Conservation (phyloP, 2,329 filamentous ascomycete species). For the Onygenales sp. region DNA sequence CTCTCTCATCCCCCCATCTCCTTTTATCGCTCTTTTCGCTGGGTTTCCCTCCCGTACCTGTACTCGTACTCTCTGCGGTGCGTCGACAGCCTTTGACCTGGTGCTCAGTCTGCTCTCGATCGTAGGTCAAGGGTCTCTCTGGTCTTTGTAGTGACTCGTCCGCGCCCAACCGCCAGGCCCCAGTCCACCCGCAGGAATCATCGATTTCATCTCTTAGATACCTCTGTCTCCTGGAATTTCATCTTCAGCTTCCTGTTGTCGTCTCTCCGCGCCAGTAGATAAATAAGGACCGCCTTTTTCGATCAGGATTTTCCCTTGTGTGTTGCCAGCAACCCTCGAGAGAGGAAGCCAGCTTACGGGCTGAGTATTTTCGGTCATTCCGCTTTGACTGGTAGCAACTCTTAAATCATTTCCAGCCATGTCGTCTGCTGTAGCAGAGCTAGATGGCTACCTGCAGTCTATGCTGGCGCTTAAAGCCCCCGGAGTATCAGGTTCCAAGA, state of each 20-base stretch:
- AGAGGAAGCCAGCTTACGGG: not conserved
- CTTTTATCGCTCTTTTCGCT: not conserved
- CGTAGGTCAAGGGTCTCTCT: not conserved
- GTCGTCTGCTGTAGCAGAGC: constrained; percentile 78
- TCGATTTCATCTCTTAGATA: constrained; percentile 2
- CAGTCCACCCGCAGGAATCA: not conserved
- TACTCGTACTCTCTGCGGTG: constrained; percentile 7
- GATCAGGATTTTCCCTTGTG: not conserved
- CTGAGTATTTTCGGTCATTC: constrained; percentile 2
- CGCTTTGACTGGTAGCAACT: constrained; percentile 6
- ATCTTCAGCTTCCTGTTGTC: not conserved
- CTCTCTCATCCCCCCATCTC: not conserved
- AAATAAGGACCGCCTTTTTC: not conserved
- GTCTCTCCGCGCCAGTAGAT: not conserved
- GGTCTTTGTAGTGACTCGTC: constrained; percentile 4
- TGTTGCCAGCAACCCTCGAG: not conserved
- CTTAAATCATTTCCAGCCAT: constrained; percentile 36
- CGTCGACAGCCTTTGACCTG: not conserved
- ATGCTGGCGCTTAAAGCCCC: constrained; percentile 88
- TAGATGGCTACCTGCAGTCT: constrained; percentile 82
- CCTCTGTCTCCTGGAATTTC: not conserved
- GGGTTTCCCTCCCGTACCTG: constrained; percentile 6
- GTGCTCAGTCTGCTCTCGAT: not conserved
- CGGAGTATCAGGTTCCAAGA: constrained; percentile 87
- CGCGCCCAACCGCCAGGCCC: not conserved